Evolutionary conservation across 305 asterid genomes (phyloP).

Genomic region (Caryopteris hybrid): DNA sequence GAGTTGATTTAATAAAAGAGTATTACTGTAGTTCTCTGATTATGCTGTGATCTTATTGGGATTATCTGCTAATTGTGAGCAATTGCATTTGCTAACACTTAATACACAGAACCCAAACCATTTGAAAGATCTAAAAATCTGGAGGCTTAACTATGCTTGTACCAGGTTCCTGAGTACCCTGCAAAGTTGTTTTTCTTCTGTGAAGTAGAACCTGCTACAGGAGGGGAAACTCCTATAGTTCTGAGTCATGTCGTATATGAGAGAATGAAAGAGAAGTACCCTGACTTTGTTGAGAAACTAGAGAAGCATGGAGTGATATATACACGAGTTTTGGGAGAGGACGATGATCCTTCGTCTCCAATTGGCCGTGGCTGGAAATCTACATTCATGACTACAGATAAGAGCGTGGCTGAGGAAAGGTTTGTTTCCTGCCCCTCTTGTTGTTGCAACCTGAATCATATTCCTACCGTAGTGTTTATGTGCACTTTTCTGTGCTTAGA

Average conservation of each 20-base stretch:
- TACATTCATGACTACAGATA: slow-evolving; percentile 68
- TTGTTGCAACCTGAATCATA: background rate
- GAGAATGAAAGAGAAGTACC: slow-evolving; percentile 65
- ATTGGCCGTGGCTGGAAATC: slow-evolving; percentile 97
- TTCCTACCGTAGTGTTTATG: background rate
- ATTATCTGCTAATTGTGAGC: background rate
- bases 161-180: slow-evolving; percentile 78
- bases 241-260: slow-evolving; percentile 72
- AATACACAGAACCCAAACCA: background rate
- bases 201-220: slow-evolving; percentile 68
- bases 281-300: slow-evolving; percentile 64
- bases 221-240: slow-evolving; percentile 88
- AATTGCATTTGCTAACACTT: background rate
- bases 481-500: background rate
- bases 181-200: slow-evolving; percentile 79
- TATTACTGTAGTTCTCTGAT: background rate
- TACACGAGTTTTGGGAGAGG: slow-evolving; percentile 69
- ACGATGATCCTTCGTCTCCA: slow-evolving; percentile 81
- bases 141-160: background rate
- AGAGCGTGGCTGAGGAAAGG: slow-evolving; percentile 80
- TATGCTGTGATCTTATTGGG: background rate
- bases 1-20: background rate
- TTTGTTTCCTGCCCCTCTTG: slow-evolving; percentile 14
- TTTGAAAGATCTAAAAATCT: background rate
- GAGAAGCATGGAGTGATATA: slow-evolving; percentile 69